Evolutionary conservation across 495 filamentous ascomycete genomes (phyloP), one percentile per base, ranked within the genome.

Genomic region (Penicillium crystallinum): DNA sequence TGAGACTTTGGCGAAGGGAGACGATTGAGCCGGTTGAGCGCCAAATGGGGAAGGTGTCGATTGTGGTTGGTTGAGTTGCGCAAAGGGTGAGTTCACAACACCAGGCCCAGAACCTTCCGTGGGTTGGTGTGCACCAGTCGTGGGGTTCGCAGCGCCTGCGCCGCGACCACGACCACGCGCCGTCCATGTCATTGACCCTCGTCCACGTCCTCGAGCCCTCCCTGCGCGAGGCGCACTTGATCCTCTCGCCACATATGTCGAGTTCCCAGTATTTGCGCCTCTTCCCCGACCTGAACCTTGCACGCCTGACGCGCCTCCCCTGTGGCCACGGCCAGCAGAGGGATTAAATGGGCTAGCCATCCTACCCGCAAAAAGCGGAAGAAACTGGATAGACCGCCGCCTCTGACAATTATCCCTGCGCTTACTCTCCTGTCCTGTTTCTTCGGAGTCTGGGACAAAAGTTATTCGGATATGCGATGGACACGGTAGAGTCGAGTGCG

Each of bases 291-390:
- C 57, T 18, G 55, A 37, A 44, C 52, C 55, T 42, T 62, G 42
- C 31, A 57, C 39, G 23, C 36, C 41, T 15, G 27, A 37, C 35
- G 34, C 46, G 21, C 60, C 68, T 57, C 62, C 62, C 55, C 55
- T 63, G 51, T 69, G 66, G 52, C 59, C 54, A 29, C 65, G 55
- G 46, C 33, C 66, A 49, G 53, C 54, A 54, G 69, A 74, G 25
- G 68, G 63, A 53, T 65, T 69, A 30, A 69, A 56, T 41, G 70
- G 64, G 48, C 58, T 63, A 52, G 70, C 64, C 72, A 75, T 75
- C 50, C 59, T 71, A 59, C 58, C 68, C 63, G 58, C 59, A 53
- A 42, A 45, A 45, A 63, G 65, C 68, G 60, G 61, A 52, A 53
- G 34, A 50, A 22, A 54, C n/a, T 31, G 39, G 45, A 45, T 31